phyloP scores from a whole-genome alignment of 257 asterid species.

The Solanum habrochaites region DNA sequence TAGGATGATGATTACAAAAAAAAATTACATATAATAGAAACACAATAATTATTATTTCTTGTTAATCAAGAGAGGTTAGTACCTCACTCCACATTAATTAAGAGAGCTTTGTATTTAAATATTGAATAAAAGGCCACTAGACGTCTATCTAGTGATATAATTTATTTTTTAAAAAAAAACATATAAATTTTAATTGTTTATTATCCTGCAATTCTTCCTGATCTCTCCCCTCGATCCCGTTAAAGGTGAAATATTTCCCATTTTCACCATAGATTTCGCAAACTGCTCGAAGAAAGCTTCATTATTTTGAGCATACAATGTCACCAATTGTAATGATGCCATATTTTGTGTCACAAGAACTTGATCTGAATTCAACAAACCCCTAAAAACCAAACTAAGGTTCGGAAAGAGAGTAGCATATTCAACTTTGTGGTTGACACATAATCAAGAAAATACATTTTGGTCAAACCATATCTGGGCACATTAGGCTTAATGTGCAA shows the following conservation, averaged over 20 bases:
- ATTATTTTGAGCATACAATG: slow-evolving; percentile 42
- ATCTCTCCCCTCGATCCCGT: slow-evolving; percentile 63
- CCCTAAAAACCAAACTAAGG: slow-evolving; percentile 54
- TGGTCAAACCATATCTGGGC: slow-evolving; percentile 80
- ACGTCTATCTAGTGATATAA: not conserved
- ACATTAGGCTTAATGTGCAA: slow-evolving; percentile 34
- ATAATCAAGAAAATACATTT: slow-evolving; percentile 49
- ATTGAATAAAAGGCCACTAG: not conserved
- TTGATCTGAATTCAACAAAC: slow-evolving; percentile 65
- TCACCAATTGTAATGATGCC: slow-evolving; percentile 45
- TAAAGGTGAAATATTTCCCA: slow-evolving; percentile 82
- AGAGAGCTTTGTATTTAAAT: not conserved
- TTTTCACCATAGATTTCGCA: slow-evolving; percentile 64
- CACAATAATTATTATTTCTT: not conserved
- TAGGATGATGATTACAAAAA: not conserved
- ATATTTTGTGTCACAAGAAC: slow-evolving; percentile 55
- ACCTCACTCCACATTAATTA: not conserved
- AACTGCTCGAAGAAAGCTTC: slow-evolving; percentile 62
- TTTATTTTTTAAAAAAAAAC: not conserved
- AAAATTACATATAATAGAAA: not conserved
- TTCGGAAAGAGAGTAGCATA: too few relatives aligned
- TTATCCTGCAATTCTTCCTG: slow-evolving; percentile 57
- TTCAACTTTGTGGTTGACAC: slow-evolving; percentile 57
- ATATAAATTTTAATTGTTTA: slow-evolving; percentile 10
- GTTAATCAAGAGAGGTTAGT: not conserved